A percentile compares a stretch with the other conserved stretches of the same genome.
Evolutionary conservation across 1,139 yeast genomes (phyloP).

Genomic region (Geotrichum reessii): DNA sequence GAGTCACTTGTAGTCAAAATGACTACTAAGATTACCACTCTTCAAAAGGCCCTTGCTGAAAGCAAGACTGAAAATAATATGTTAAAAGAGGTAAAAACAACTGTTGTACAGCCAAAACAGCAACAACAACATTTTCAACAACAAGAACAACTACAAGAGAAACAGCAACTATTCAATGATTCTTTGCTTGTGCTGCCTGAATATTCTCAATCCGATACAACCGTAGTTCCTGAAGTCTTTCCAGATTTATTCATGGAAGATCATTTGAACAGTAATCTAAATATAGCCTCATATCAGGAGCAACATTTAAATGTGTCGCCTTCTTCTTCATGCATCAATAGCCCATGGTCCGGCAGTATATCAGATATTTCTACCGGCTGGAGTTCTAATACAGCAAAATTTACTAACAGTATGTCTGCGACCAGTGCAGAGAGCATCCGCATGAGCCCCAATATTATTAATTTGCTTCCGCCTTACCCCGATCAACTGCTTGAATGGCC

Average conservation of each 20-base stretch:
- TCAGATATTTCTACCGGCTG: not conserved
- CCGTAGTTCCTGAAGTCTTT: not conserved
- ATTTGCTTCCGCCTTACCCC: conserved; percentile 19
- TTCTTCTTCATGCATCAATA: not conserved
- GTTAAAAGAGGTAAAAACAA: not conserved
- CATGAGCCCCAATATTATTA: conserved; percentile 20
- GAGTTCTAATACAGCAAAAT: not conserved
- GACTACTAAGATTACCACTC: conserved; percentile 24
- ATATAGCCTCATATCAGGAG: not conserved
- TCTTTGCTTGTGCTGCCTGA: conserved; percentile 9
- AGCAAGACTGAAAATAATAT: not conserved
- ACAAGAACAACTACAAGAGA: not conserved
- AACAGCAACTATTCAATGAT: not conserved
- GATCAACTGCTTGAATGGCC: conserved; percentile 11
- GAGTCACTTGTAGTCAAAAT: conserved; percentile 29
- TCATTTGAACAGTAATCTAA: not conserved
- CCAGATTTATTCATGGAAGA: not conserved
- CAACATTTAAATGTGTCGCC: not conserved
- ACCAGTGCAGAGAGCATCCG: conserved; percentile 12
- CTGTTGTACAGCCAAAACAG: not conserved
- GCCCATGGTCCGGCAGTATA: conserved; percentile 1
- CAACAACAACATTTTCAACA: not conserved
- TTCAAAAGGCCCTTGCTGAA: conserved; percentile 1
- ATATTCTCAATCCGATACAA: conserved; percentile 6
- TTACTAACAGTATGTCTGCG: not conserved